These are phyloP conservation scores for Thermothielavioides terrestris DNA, from an alignment of 495 filamentous ascomycete species.

Conservation along the genomic window DNA sequence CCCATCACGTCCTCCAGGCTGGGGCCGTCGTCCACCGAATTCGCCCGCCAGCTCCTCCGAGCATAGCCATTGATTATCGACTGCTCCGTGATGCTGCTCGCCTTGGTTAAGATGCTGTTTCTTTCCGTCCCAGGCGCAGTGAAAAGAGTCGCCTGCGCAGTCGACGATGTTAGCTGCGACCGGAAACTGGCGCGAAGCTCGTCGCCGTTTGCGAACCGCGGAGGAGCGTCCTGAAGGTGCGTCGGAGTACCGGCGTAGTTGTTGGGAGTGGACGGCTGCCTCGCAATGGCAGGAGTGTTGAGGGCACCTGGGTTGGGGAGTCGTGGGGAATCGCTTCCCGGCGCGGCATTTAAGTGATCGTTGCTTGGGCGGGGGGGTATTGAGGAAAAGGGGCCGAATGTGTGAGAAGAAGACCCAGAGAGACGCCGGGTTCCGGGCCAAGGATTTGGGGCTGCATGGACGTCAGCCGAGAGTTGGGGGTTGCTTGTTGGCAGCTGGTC, in stretches of 20 bases:
- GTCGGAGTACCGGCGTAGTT: constrained; percentile 12
- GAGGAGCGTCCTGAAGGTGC: constrained; percentile 30
- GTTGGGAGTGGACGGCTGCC: constrained; percentile 10
- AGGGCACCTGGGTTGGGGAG: constrained; percentile 15
- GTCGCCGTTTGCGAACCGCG: constrained; percentile 37
- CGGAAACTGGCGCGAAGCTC: constrained; percentile 63
- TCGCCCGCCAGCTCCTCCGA: constrained; percentile 42
- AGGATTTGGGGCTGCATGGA: constrained; percentile 12
- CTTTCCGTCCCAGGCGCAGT: constrained; percentile 76
- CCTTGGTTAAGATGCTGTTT: constrained; percentile 72
- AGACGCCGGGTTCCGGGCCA: constrained; percentile 35
- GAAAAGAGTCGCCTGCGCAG: constrained; percentile 54
- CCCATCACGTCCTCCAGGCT: constrained; percentile 89
- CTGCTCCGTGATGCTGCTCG: constrained; percentile 56
- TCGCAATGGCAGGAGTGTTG: constrained; percentile 7
- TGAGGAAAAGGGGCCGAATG: constrained; percentile 36
- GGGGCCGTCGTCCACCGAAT: constrained; percentile 57
- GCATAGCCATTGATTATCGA: constrained; percentile 43
- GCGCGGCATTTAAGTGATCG: constrained; percentile 16
- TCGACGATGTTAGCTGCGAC: constrained; percentile 58
- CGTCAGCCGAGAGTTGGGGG: constrained; percentile 12
- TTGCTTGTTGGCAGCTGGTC: constrained; percentile 19
- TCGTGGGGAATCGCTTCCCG: constrained; percentile 17
- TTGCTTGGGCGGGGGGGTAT: constrained; percentile 28
- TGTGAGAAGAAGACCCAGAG: constrained; percentile 40